These are phyloP conservation scores for Persicaria maculosa DNA, from an alignment of 148 eudicot genomes.

Conservation along the genomic window DNA sequence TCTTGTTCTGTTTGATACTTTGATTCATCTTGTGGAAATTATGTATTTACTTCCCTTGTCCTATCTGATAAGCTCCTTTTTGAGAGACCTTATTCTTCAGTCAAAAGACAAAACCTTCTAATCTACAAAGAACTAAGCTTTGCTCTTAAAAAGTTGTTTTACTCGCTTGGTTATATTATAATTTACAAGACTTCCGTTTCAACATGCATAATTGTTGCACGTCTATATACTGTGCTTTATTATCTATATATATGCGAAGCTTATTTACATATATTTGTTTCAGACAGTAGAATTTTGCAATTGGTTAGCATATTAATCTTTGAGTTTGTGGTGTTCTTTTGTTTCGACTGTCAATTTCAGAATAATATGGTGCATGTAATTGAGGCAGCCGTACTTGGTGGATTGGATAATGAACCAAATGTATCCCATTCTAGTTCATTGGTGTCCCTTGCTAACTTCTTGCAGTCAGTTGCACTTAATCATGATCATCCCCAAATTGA, in stretches of 20 bases:
- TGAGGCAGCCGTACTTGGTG: slow-evolving; percentile 58
- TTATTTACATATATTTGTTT: not conserved
- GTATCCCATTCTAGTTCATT: slow-evolving; percentile 30
- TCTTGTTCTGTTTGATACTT: not conserved
- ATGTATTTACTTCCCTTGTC: not conserved
- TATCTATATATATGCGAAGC: not conserved
- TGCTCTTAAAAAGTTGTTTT: not conserved
- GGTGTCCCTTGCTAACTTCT: slow-evolving; percentile 35
- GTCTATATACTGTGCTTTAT: not conserved
- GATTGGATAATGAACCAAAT: slow-evolving; percentile 51
- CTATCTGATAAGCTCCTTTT: not conserved
- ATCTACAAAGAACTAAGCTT: not conserved
- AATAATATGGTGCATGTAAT: slow-evolving; percentile 57
- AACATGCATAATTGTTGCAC: not conserved
- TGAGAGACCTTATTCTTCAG: not conserved
- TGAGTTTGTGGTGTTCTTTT: not conserved
- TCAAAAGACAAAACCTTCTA: not conserved
- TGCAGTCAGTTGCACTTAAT: slow-evolving; percentile 27
- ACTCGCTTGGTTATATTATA: not conserved
- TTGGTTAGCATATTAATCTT: not conserved
- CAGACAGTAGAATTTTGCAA: not conserved
- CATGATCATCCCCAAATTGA: slow-evolving; percentile 28
- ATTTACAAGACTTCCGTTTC: not conserved
- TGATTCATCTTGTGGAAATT: not conserved
- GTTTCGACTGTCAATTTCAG: slow-evolving; percentile 24